A percentile compares a stretch with the other conserved stretches of the same genome.
These are phyloP conservation scores for Xylariaceae sp. DNA, from an alignment of 2,329 filamentous ascomycete species.

Conservation along the genomic window DNA sequence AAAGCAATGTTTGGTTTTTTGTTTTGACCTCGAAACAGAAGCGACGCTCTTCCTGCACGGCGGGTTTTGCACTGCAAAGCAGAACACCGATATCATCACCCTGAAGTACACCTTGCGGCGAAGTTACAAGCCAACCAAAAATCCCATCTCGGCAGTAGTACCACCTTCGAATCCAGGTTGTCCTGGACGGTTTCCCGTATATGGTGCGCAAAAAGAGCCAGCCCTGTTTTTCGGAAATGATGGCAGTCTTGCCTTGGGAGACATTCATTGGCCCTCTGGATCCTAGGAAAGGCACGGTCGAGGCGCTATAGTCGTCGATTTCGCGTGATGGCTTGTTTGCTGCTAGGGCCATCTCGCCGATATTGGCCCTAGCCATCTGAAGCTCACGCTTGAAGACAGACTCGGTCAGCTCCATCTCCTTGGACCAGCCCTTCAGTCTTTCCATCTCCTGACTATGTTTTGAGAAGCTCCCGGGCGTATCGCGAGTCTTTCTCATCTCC, in stretches of 20 bases:
- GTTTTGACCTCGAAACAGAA: conserved; percentile 99
- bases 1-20: conserved; percentile 81
- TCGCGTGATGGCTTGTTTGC: conserved; percentile 79
- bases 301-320: conserved; percentile 85
- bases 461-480: conserved; percentile 59
- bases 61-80: conserved; percentile 87
- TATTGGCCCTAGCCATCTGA: conserved; percentile 70
- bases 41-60: conserved; percentile 84
- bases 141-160: conserved; percentile 95
- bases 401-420: conserved; percentile 91
- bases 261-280: conserved; percentile 63
- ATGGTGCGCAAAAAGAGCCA: conserved; percentile 85
- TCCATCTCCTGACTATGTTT: conserved; percentile 80
- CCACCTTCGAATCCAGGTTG: conserved; percentile 89
- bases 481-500: conserved; percentile 72
- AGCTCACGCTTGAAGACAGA: conserved; percentile 78
- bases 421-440: conserved; percentile 85
- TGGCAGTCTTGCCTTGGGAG: conserved; percentile 45
- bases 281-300: conserved; percentile 83
- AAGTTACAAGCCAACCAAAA: conserved; percentile 89
- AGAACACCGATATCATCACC: conserved; percentile 95
- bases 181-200: conserved; percentile 82
- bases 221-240: conserved; percentile 77
- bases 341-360: conserved; percentile 72
- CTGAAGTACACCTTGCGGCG: conserved; percentile 81